Conservation (phyloP, 208 protist species). For the Acanthamoeba castellanii region DNA sequence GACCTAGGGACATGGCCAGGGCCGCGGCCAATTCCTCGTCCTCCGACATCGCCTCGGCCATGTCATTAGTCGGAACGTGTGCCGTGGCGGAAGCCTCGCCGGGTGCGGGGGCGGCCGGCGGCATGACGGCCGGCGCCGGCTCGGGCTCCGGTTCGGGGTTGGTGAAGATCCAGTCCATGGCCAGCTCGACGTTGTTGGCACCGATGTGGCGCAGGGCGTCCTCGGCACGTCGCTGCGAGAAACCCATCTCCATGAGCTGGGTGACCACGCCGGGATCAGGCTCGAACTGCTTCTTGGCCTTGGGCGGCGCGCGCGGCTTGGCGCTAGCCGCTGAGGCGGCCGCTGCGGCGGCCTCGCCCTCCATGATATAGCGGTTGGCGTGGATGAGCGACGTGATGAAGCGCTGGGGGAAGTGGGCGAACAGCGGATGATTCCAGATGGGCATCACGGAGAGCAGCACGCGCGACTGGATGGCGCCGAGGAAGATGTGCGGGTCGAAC, state of each 20-base stretch:
- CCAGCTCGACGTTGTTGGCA: constrained; percentile 50
- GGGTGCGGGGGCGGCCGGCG: not conserved
- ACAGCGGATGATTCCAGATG: constrained; percentile 61
- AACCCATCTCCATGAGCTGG: constrained; percentile 72
- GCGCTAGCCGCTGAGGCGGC: not conserved
- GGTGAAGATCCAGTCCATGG: constrained; percentile 73
- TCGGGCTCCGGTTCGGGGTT: constrained; percentile 58
- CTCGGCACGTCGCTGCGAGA: constrained; percentile 55
- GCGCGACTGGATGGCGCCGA: constrained; percentile 13
- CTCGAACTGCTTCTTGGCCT: constrained; percentile 61
- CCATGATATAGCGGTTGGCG: constrained; percentile 63
- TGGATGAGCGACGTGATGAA: constrained; percentile 73
- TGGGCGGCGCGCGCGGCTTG: constrained; percentile 10
- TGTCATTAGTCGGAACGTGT: not conserved
- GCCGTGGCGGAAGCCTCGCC: not conserved
- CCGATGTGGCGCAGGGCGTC: constrained; percentile 66
- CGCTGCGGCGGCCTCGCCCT: constrained; percentile 31
- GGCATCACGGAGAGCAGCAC: constrained; percentile 54
- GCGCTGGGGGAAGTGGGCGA: constrained; percentile 62
- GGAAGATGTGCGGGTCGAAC: constrained; percentile 70
- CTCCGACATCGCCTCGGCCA: constrained; percentile 17
- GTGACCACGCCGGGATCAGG: constrained; percentile 49
- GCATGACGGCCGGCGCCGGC: constrained; percentile 26
- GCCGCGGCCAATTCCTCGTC: constrained; percentile 71
- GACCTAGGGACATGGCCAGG: constrained; percentile 65